Conservation (phyloP, 441 rosid genomes). For the Mallotus repandus region DNA sequence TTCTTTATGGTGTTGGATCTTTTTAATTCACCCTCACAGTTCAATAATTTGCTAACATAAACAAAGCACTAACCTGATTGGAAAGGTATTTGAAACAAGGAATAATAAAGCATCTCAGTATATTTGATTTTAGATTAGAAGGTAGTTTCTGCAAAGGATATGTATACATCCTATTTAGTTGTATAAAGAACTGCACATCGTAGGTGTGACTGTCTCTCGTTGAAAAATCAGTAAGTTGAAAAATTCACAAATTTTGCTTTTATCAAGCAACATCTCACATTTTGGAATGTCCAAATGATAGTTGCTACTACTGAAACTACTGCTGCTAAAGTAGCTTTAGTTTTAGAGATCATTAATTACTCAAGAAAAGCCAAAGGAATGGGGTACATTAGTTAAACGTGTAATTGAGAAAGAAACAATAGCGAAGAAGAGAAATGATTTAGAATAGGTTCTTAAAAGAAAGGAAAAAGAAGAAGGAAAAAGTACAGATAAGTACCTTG, state of each 20-base stretch:
- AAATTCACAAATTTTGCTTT: slow-evolving; percentile 48
- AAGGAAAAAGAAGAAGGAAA: slow-evolving; percentile 13
- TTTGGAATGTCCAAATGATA: slow-evolving; percentile 39
- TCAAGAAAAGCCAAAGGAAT: slow-evolving; percentile 43
- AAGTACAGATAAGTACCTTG: no score
- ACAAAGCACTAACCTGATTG: slow-evolving; percentile 61
- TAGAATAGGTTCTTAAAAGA: slow-evolving; percentile 34
- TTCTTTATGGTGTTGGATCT: background rate
- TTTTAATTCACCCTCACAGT: background rate
- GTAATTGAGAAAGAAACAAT: slow-evolving; percentile 48
- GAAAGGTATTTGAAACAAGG: slow-evolving; percentile 98
- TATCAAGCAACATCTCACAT: slow-evolving; percentile 42
- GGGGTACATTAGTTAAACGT: slow-evolving; percentile 41
- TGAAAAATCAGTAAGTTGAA: slow-evolving; percentile 59
- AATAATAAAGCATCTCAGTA: slow-evolving; percentile 87
- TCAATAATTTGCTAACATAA: slow-evolving; percentile 4
- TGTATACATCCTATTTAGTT: slow-evolving; percentile 84
- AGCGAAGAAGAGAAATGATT: slow-evolving; percentile 44
- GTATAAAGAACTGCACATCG: slow-evolving; percentile 95
- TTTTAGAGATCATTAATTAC: slow-evolving; percentile 42
- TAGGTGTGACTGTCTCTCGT: slow-evolving; percentile 82
- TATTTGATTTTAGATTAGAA: slow-evolving; percentile 83
- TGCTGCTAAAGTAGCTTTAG: slow-evolving; percentile 37
- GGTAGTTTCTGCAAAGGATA: slow-evolving; percentile 86
- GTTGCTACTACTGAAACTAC: slow-evolving; percentile 47